A percentile compares a stretch with the other conserved stretches of the same genome.
These are phyloP conservation scores for Erysimum pusillum DNA, from an alignment of 441 rosid genomes.

Conservation along the genomic window DNA sequence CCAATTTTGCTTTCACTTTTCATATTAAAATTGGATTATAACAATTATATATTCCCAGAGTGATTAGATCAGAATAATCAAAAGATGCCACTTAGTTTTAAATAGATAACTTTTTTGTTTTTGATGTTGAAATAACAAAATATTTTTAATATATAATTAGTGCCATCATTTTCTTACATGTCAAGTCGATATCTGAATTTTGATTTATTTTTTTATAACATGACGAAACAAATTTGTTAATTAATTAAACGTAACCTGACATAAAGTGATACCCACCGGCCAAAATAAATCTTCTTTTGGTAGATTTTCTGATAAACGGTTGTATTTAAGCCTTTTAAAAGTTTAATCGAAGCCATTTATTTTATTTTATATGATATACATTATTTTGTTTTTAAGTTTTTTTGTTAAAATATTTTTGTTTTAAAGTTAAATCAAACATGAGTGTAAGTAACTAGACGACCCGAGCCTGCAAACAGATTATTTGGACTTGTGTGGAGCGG, in stretches of 20 bases:
- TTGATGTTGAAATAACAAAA: constrained; percentile 10
- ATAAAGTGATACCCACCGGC: constrained; percentile 8
- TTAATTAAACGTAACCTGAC: constrained; percentile 8
- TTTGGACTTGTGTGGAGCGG: too few relatives aligned
- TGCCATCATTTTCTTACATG: constrained; percentile 28
- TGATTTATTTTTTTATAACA: background rate
- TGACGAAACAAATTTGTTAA: constrained; percentile 13
- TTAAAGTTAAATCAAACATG: constrained; percentile 6
- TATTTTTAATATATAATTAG: background rate
- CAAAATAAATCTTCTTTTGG: constrained; percentile 16
- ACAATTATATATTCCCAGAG: constrained; percentile 17
- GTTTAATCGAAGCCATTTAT: too few relatives aligned
- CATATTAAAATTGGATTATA: constrained; percentile 14
- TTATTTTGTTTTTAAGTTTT: background rate
- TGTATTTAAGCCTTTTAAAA: background rate
- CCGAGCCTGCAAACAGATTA: too few relatives aligned
- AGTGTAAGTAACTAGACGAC: too few relatives aligned
- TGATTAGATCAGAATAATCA: constrained; percentile 37
- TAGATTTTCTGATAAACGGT: background rate
- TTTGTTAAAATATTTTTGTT: too few relatives aligned
- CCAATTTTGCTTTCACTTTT: background rate
- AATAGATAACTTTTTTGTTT: background rate
- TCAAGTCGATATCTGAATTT: constrained; percentile 11
- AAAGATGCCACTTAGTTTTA: constrained; percentile 33
- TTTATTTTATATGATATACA: background rate